Conservation (phyloP, 225 moss, liverwort and hornwort genomes). For the Marchantia paleacea region DNA sequence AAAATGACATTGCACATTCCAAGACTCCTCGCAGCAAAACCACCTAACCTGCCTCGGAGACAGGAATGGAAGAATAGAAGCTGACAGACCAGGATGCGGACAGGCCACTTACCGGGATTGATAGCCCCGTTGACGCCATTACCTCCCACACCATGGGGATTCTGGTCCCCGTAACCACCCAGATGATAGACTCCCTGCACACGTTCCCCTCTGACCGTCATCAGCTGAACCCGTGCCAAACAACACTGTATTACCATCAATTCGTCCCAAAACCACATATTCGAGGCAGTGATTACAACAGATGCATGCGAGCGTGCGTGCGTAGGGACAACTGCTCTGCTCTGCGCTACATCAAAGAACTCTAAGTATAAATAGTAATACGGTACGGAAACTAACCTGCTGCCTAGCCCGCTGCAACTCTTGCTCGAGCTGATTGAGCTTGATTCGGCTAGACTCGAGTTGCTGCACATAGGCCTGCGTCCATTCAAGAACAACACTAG, state of each 20-base stretch:
- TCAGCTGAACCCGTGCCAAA: neutral
- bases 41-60: neutral
- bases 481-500: neutral
- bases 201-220: constrained; percentile 21
- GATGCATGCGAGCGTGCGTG: neutral
- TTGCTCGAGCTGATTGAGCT: constrained; percentile 95
- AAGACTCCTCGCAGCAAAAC: neutral
- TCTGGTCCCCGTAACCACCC: constrained; percentile 80
- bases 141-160: constrained; percentile 66
- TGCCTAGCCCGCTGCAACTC: constrained; percentile 98
- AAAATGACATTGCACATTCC: neutral
- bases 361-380: neutral
- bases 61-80: neutral
- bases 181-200: constrained; percentile 77
- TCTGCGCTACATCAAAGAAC: neutral
- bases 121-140: constrained; percentile 62
- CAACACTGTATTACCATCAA: neutral
- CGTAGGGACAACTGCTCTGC: neutral
- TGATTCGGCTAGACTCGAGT: constrained; percentile 90
- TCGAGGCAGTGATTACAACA: too few relatives aligned
- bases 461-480: constrained; percentile 96
- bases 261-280: neutral
- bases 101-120: constrained; percentile 61
- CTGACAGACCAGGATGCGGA: too few relatives aligned
- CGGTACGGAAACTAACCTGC: constrained; percentile 55